Evolutionary conservation across 139 green algal species (phyloP), one percentile per base, ranked within the genome.

Genomic region (Ettlia oleoabundans): DNA sequence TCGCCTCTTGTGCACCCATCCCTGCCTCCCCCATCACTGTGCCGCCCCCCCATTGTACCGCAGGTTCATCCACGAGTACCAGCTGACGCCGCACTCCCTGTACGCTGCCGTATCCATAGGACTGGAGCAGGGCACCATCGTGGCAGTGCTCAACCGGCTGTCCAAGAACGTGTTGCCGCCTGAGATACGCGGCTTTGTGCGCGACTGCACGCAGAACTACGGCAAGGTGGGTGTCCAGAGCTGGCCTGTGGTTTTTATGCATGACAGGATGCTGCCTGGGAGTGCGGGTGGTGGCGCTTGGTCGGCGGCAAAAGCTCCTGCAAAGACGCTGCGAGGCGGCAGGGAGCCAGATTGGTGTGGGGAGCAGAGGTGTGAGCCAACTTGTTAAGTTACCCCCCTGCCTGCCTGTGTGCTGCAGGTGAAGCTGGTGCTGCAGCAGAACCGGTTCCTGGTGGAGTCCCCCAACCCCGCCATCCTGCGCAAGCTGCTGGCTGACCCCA

Each of bases 71-170:
- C 75, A 81, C 75, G 75, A 81, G 91, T 99, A 99, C 87, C 85
- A 91, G 80, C 91, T 99, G 21, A 99, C 96, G 1, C 95, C 95
- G 21, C 96, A 99, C 87, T 97, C 91, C 10, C 88, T 99, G 68
- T 99, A 99, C 75, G 97, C 97, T 24, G 97, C 97, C 19, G 97
- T 99, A 15, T 96, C 91, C 15, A 94, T 99, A 41, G 97, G 97
- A 2, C 87, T 99, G 63, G 89, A 96, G 52, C 96, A 93, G 1
- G 84, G 90, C 19, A 98, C 95, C 43, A 99, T 99, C 86, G 89
- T 98, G 64, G 87, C 55, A 24, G 95, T 99, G 69, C 94, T 99
- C 10, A 86, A 93, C 82, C 85, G 90, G 8, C 85, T 97, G n/a
- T 94, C 85, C 77, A 97, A 97, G 83, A 77, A 91, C 28, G 75